Evolutionary conservation across 768 basidiomycete genomes (phyloP).

Genomic region (Serendipita sp.): DNA sequence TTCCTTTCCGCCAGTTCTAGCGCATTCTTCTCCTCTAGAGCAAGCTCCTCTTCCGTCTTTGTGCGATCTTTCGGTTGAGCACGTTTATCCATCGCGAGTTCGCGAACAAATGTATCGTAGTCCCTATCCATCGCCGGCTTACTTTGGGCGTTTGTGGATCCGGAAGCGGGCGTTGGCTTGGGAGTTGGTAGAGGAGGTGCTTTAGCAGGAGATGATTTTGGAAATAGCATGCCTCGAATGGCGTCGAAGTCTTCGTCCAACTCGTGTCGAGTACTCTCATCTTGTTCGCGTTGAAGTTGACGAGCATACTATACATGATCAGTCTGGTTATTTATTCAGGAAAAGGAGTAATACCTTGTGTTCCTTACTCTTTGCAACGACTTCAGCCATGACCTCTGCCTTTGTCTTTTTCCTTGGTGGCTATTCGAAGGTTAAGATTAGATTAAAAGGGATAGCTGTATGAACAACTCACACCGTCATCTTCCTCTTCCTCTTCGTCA

Average conservation of each 20-base stretch:
- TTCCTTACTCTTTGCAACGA: conserved; percentile 91
- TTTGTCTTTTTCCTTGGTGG: conserved; percentile 77
- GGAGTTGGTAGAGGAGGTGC: conserved; percentile 8
- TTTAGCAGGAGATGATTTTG: conserved; percentile 13
- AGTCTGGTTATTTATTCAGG: not conserved
- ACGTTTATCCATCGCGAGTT: conserved; percentile 82
- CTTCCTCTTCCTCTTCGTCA: conserved; percentile 39
- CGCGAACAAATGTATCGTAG: conserved; percentile 84
- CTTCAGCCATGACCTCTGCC: conserved; percentile 94
- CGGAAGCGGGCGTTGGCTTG: conserved; percentile 11
- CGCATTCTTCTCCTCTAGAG: conserved; percentile 69
- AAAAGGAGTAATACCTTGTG: conserved; percentile 50
- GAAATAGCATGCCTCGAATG: conserved; percentile 57
- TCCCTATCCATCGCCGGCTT: conserved; percentile 34
- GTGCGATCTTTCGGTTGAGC: conserved; percentile 89
- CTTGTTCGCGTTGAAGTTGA: conserved; percentile 77
- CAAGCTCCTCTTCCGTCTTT: conserved; percentile 91
- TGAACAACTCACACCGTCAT: conserved; percentile 24
- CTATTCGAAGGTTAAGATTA: conserved; percentile 22
- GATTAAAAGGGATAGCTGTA: not conserved
- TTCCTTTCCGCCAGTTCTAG: conserved; percentile 73
- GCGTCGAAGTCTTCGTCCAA: conserved; percentile 79
- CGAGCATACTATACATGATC: conserved; percentile 42
- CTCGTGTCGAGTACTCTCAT: conserved; percentile 69
- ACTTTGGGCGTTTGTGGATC: conserved; percentile 16